phyloP scores from a whole-genome alignment of 192 early-diverging fungal genomes.

The Dissophora globulifera region DNA sequence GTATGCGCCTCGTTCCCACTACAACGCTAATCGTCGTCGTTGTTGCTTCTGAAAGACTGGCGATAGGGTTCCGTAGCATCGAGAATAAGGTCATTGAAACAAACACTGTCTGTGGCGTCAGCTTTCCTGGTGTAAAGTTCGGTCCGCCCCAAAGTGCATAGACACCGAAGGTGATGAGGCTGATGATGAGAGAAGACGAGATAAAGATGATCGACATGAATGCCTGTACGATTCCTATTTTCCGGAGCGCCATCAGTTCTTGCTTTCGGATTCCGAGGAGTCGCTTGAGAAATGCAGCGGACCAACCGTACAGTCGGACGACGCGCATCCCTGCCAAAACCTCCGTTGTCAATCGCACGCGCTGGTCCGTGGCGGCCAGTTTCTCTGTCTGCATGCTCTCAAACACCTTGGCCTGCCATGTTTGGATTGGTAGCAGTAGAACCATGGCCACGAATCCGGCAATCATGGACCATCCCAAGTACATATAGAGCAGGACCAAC shows the following conservation, averaged over 20 bases:
- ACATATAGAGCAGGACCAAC: constrained; percentile 30
- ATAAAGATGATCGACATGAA: constrained; percentile 31
- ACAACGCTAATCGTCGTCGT: constrained; percentile 6
- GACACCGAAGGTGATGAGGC: constrained; percentile 13
- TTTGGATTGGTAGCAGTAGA: constrained; percentile 20
- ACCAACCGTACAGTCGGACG: constrained; percentile 52
- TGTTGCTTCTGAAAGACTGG: constrained; percentile 2
- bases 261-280: not conserved
- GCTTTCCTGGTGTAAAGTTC: constrained; percentile 25
- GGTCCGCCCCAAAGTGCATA: constrained; percentile 26
- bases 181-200: constrained; percentile 13
- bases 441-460: constrained; percentile 23
- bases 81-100: constrained; percentile 31
- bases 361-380: constrained; percentile 40
- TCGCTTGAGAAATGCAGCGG: not conserved
- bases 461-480: constrained; percentile 32
- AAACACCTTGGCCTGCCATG: constrained; percentile 23
- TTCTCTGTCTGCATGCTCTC: constrained; percentile 14
- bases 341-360: constrained; percentile 41
- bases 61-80: constrained; percentile 19
- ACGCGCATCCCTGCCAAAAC: constrained; percentile 39
- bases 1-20: constrained; percentile 15
- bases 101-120: constrained; percentile 36
- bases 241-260: constrained; percentile 13
- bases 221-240: constrained; percentile 8